phyloP scores from a whole-genome alignment of 805 yeast genomes.

The Kodamaea hsintzibuensis region DNA sequence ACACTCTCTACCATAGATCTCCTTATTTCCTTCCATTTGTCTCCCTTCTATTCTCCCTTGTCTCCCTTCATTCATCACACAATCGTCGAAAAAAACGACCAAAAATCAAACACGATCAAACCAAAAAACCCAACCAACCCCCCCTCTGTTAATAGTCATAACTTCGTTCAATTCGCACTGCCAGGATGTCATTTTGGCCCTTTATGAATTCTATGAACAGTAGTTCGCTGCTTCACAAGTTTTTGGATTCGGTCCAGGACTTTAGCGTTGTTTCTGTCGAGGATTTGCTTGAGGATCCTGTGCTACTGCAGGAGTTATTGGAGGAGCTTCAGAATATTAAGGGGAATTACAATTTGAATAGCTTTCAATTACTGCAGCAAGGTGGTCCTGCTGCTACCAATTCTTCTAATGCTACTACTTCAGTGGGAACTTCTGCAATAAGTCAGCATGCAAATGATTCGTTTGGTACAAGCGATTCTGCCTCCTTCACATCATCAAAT shows the following conservation, averaged over 20 bases:
- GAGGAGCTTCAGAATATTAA: constrained; percentile 39
- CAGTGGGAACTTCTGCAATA: constrained; percentile 12
- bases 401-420: constrained; percentile 5
- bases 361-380: constrained; percentile 31
- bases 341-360: constrained; percentile 29
- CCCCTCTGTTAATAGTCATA: not conserved
- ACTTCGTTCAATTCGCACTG: not conserved
- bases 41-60: not conserved
- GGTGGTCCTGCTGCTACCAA: constrained; percentile 15
- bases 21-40: not conserved
- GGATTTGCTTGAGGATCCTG: constrained; percentile 33
- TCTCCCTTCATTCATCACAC: not conserved
- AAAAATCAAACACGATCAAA: constrained; percentile 1
- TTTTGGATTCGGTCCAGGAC: constrained; percentile 39
- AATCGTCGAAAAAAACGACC: not conserved
- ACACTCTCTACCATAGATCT: not conserved
- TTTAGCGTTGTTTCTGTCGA: constrained; percentile 31
- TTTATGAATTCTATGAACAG: constrained; percentile 37
- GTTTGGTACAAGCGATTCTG: constrained; percentile 22
- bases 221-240: constrained; percentile 42
- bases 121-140: not conserved
- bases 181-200: constrained; percentile 48
- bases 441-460: not conserved
- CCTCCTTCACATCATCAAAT: constrained; percentile 36
- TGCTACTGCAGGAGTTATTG: constrained; percentile 37